Percentiles rank a stretch among this genome's conserved stretches.
phyloP scores from a whole-genome alignment of 2,329 filamentous ascomycete genomes.

The Aspergillus novoparasiticus region DNA sequence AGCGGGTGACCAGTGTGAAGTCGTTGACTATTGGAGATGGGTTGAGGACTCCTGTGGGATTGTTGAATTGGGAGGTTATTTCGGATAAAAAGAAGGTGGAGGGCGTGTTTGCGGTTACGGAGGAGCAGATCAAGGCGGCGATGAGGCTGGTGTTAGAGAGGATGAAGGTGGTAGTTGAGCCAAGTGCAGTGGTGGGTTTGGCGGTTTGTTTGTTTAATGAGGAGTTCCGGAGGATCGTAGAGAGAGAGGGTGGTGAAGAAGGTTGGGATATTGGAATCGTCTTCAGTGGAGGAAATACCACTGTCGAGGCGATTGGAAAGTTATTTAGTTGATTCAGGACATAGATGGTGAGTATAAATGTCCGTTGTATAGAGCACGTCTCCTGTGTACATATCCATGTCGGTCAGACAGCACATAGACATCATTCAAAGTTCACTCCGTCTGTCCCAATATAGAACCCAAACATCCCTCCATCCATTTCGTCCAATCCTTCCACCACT shows the following conservation, averaged over 20 bases:
- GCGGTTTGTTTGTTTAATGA: constrained; percentile 84
- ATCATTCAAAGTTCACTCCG: constrained; percentile 26
- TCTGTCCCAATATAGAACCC: constrained; percentile 29
- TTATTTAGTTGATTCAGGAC: constrained; percentile 44
- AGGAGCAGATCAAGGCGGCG: constrained; percentile 78
- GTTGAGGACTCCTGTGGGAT: constrained; percentile 78
- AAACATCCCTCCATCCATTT: constrained; percentile 33
- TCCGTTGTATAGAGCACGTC: neutral
- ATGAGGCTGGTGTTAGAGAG: constrained; percentile 80
- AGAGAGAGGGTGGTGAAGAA: constrained; percentile 61
- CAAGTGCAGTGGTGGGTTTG: constrained; percentile 79
- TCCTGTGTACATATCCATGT: neutral
- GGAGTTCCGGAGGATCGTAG: constrained; percentile 72
- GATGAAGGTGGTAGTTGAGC: constrained; percentile 89
- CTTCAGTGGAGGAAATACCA: constrained; percentile 67
- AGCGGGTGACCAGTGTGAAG: constrained; percentile 68
- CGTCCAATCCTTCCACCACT: constrained; percentile 31
- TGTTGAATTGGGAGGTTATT: constrained; percentile 75
- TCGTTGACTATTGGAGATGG: constrained; percentile 87
- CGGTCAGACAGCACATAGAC: neutral
- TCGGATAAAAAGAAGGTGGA: constrained; percentile 69
- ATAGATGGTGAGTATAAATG: neutral
- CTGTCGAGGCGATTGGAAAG: constrained; percentile 61
- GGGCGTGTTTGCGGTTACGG: constrained; percentile 73
- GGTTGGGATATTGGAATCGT: constrained; percentile 73